Percentiles rank a stretch among this genome's conserved stretches.
These are phyloP conservation scores for Dryas octopetala DNA, from an alignment of 306 rosid genomes.

Conservation along the genomic window DNA sequence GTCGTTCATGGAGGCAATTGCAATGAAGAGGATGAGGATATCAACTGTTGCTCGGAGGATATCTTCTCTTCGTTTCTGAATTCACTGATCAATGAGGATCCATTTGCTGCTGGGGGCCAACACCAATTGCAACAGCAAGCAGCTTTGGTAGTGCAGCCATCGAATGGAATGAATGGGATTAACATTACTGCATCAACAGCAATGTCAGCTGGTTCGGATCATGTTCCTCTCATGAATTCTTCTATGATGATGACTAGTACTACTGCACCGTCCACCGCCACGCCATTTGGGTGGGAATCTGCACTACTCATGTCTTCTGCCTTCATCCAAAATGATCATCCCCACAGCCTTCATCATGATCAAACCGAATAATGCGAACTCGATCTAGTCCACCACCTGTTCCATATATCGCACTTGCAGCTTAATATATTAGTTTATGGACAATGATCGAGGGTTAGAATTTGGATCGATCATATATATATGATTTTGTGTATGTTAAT, in stretches of 20 bases:
- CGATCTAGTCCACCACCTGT: not conserved
- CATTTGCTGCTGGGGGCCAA: constrained; percentile 39
- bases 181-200: not conserved
- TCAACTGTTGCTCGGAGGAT: constrained; percentile 53
- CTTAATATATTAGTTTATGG: not conserved
- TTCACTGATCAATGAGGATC: constrained; percentile 72
- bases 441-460: not conserved
- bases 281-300: constrained; percentile 39
- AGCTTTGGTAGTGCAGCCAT: too few relatives aligned
- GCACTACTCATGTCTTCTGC: constrained; percentile 36
- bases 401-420: not conserved
- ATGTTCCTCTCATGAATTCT: not conserved
- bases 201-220: not conserved
- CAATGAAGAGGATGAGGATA: constrained; percentile 31
- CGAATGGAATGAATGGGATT: not conserved
- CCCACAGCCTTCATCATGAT: constrained; percentile 6
- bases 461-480: not conserved
- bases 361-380: not conserved
- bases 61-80: constrained; percentile 71
- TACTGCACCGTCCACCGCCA: not conserved
- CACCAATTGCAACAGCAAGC: constrained; percentile 16
- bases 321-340: constrained; percentile 36
- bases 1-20: too few relatives aligned
- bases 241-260: not conserved
- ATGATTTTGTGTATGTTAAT: constrained; percentile 5